phyloP scores from a whole-genome alignment of 2,329 filamentous ascomycete species.

The Onygenales sp. region DNA sequence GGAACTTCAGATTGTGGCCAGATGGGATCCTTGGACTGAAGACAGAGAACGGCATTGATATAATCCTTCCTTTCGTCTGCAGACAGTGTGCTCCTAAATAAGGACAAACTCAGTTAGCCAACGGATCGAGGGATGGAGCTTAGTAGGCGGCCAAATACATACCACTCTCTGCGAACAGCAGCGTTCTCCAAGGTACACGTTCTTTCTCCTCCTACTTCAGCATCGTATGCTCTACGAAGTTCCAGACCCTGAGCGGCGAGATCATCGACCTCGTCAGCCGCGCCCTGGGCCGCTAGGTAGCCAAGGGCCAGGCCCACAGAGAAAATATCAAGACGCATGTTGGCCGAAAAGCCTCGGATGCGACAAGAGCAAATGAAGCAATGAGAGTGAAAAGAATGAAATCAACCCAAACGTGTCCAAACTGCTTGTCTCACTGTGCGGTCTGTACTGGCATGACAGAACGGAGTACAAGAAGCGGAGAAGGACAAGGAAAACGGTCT shows the following conservation, averaged over 20 bases:
- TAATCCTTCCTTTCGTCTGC: slow-evolving; percentile 5
- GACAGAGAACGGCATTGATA: slow-evolving; percentile 7
- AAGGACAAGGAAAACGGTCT: background rate
- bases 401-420: background rate
- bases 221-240: background rate
- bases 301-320: background rate
- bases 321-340: background rate
- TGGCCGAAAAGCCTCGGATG: background rate
- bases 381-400: background rate
- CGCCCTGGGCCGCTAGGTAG: background rate
- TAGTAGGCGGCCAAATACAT: background rate
- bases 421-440: background rate
- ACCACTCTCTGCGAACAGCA: slow-evolving; percentile 2
- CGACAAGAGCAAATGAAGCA: background rate
- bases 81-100: background rate
- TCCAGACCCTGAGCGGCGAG: background rate
- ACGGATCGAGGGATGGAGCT: no score
- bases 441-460: background rate
- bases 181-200: background rate
- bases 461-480: background rate
- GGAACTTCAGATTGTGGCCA: background rate
- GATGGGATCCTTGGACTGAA: slow-evolving; percentile 1
- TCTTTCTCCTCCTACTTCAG: background rate
- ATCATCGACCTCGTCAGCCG: background rate
- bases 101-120: background rate